phyloP scores from a whole-genome alignment of 179 eudicot genomes.

The Heliamphora pulchella region DNA sequence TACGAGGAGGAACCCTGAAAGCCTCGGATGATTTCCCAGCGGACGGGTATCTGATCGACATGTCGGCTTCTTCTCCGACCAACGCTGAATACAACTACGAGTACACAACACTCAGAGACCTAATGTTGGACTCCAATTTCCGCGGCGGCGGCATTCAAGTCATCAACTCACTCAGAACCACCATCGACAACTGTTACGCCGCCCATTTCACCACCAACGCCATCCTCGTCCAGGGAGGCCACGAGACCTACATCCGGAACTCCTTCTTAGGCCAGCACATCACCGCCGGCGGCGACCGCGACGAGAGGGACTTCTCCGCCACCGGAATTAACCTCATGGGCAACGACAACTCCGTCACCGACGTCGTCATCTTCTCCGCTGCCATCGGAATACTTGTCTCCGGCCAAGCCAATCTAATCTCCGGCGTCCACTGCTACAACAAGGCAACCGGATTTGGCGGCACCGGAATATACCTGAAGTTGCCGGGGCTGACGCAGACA shows the following conservation, averaged over 20 bases:
- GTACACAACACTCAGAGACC: constrained; percentile 54
- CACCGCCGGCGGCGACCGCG: constrained; percentile 54
- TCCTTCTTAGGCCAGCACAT: constrained; percentile 65
- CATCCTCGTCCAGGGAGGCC: constrained; percentile 54
- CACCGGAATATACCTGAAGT: constrained; percentile 55
- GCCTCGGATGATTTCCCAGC: constrained; percentile 50
- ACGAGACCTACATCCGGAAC: constrained; percentile 57
- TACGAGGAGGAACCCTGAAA: constrained; percentile 64
- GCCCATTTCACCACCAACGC: constrained; percentile 59
- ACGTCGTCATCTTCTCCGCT: constrained; percentile 68
- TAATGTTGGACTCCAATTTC: constrained; percentile 57
- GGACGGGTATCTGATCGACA: constrained; percentile 51
- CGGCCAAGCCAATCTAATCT: constrained; percentile 56
- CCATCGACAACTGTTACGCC: constrained; percentile 62
- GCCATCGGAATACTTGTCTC: constrained; percentile 43
- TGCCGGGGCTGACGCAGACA: constrained; percentile 66
- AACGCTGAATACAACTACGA: constrained; percentile 36
- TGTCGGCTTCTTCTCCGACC: constrained; percentile 22
- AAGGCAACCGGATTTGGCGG: constrained; percentile 77
- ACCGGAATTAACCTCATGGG: constrained; percentile 56
- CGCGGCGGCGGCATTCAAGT: constrained; percentile 69
- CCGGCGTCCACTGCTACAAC: constrained; percentile 81
- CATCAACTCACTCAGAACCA: constrained; percentile 42
- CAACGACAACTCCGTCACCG: constrained; percentile 63
- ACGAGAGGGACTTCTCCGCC: constrained; percentile 51